Base-by-base conservation (phyloP, 371 early-diverging fungal genomes). In the Umbelopsis sp. region DNA sequence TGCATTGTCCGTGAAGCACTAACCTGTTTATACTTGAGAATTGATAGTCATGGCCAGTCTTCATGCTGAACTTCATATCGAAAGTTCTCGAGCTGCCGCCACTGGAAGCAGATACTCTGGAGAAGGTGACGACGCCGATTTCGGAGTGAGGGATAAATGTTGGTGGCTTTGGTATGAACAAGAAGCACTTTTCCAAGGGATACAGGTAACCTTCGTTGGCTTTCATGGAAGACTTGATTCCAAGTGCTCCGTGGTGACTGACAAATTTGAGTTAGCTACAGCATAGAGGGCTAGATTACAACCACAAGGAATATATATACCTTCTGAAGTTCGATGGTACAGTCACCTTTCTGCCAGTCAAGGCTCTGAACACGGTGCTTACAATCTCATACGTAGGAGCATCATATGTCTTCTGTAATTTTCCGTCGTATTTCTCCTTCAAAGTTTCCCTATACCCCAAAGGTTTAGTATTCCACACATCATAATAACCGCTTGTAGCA, bases 131-230 rank as follows among this genome's bases (percentile, higher is more conserved):
- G 22, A 87, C 86, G 44, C 88, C 81, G 52, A 99, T 96, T 37
- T 97, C 97, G 38, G 82, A 76, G 70, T 93, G 89, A 11, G 96
- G 89, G 52, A 99, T 93, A 48, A 89, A 92, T 51, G 94, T 92
- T 25, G 97, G 86, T 0, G 97, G 98, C 77, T 99, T 99, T 51
- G 99, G 98, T 50, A 99, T 88, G 74, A 99, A 98, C 51, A 99
- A 65, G 71, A 99, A 88, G 29, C 92, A 90, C 72, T 93, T 93
- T 69, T 96, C 97, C 65, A 99, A 86, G 3, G 97, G 98, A 76
- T 97, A 99, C 35, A 99, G 79, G 69, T 91, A 91, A 50, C 99
- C 99, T 81, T 99, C 99, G 85, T 94, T 97, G 62, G 99, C 99
- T 81, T 99, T 99, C 83, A 93, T 89, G 20, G 98, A 96, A 73